Percentiles rank a stretch among this genome's conserved stretches.
Conservation (phyloP, 106 monocot species). For the Dendrobium catenatum region DNA sequence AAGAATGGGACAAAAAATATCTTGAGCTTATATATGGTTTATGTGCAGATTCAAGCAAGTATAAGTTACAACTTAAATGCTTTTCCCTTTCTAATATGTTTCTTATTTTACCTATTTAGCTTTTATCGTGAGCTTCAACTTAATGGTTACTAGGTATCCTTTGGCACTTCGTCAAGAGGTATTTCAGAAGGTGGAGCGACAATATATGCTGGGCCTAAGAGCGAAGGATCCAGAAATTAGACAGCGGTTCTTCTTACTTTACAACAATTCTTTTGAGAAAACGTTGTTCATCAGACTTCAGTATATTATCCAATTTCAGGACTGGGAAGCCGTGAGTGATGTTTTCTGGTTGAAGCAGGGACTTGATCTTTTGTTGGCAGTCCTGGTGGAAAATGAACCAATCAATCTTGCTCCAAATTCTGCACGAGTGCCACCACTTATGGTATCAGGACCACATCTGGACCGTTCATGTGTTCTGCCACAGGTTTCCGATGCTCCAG, state of each 20-base stretch:
- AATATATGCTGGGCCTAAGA: slow-evolving; percentile 92
- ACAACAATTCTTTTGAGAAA: slow-evolving; percentile 74
- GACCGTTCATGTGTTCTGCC: slow-evolving; percentile 39
- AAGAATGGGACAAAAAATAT: slow-evolving; percentile 95
- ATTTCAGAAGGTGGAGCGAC: slow-evolving; percentile 92
- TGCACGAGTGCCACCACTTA: slow-evolving; percentile 75
- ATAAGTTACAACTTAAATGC: slow-evolving; percentile 15
- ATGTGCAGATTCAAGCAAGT: slow-evolving; percentile 90
- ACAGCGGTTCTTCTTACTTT: slow-evolving; percentile 74
- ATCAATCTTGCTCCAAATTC: slow-evolving; percentile 92
- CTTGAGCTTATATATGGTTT: slow-evolving; percentile 88
- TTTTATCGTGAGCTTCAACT: neutral
- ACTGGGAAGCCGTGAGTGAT: slow-evolving; percentile 98
- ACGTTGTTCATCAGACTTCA: slow-evolving; percentile 76
- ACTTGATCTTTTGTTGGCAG: slow-evolving; percentile 87
- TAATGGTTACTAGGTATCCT: slow-evolving; percentile 44
- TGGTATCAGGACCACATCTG: slow-evolving; percentile 42
- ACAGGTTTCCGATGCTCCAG: slow-evolving; percentile 38
- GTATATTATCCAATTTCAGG: slow-evolving; percentile 89
- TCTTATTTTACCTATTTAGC: neutral
- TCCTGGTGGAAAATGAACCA: slow-evolving; percentile 87
- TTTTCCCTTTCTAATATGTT: neutral
- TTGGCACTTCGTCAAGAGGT: slow-evolving; percentile 72
- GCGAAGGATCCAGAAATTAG: slow-evolving; percentile 86
- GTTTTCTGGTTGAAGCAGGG: slow-evolving; percentile 97